Evolutionary conservation across 495 filamentous ascomycete genomes (phyloP), one percentile per base, ranked within the genome.

Genomic region (Penicillium soppii): DNA sequence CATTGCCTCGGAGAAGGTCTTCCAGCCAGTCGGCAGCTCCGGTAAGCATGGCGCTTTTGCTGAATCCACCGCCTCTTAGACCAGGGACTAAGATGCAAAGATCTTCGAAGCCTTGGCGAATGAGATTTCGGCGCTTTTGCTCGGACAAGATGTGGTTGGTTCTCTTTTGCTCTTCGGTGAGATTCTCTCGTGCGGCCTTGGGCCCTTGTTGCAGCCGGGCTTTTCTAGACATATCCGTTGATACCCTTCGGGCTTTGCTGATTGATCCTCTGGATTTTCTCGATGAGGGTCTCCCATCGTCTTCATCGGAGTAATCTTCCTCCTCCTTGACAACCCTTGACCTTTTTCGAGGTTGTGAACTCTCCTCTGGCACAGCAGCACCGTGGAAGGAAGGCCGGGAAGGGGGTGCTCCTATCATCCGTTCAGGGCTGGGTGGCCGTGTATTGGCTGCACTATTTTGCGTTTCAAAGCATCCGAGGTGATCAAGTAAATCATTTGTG

Each of bases 111-210:
- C 87, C 88, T 53, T 87, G 75, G 58, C 87, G 81, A 58, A 95
- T 95, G 17, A 87, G 70, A 25, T 86, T 85, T 43, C 91, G 79
- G 36, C 91, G 82, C 64, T 91, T 92, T 67, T 94, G 87, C 66
- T 97, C 91, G 29, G 90, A 95, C 43, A 82, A 76, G 57, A 95
- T 95, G 65, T 96, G 91, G 53, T 96, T 95, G 53, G 83, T 83
- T 33, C 90, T 75, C 70, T 94, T 95, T 65, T 96, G 86, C 47
- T 87, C 85, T 52, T 91, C 88, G 0, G 85, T 85, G 22, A 96
- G 76, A 57, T 92, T 92, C 65, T 91, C 86, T 19, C 90, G 81
- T 1, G 76, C 64, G 2, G 71, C 23, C 66, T 85, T 89, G 39
- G 60, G 54, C 21, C 58, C 60, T 29, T 62, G 58, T 8, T 58